Evolutionary conservation across 2,329 filamentous ascomycete species (phyloP).

Genomic region (Diplodia mutila): DNA sequence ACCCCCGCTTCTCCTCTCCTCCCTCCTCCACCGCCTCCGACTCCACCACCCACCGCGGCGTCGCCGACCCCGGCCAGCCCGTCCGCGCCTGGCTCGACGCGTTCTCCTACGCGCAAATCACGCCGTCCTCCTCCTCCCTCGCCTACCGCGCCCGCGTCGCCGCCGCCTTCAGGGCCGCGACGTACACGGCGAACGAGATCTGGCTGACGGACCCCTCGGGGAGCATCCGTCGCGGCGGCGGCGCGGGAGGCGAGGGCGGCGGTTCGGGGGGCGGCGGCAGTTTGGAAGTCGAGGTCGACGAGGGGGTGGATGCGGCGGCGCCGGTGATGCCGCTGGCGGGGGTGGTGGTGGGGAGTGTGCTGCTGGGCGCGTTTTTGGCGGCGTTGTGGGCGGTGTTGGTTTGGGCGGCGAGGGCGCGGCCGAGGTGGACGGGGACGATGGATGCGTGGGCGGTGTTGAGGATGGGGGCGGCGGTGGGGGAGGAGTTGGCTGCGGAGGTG

Average conservation of each 20-base stretch:
- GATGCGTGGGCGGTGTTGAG: not conserved
- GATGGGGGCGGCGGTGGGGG: not conserved
- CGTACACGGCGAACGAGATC: not conserved
- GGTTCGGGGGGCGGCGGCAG: too few relatives aligned
- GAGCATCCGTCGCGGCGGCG: too few relatives aligned
- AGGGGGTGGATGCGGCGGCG: not conserved
- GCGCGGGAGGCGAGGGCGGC: too few relatives aligned
- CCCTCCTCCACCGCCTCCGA: too few relatives aligned
- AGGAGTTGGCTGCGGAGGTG: too few relatives aligned
- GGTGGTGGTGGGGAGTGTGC: not conserved
- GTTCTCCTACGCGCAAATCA: not conserved
- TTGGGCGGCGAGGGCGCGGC: too few relatives aligned
- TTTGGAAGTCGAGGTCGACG: not conserved
- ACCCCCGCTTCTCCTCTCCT: too few relatives aligned
- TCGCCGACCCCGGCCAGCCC: not conserved
- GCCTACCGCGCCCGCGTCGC: not conserved
- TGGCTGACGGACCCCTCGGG: not conserved
- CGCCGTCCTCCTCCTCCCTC: too few relatives aligned
- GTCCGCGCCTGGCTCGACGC: not conserved
- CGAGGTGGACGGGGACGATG: not conserved
- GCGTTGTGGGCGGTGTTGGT: not conserved
- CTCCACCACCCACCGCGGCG: not conserved
- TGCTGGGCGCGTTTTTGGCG: not conserved
- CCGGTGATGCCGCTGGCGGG: not conserved
- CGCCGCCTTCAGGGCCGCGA: not conserved